Percentiles rank a stretch among this genome's conserved stretches.
Evolutionary conservation across 306 rosid genomes (phyloP).

Genomic region (Canavalia gladiata): DNA sequence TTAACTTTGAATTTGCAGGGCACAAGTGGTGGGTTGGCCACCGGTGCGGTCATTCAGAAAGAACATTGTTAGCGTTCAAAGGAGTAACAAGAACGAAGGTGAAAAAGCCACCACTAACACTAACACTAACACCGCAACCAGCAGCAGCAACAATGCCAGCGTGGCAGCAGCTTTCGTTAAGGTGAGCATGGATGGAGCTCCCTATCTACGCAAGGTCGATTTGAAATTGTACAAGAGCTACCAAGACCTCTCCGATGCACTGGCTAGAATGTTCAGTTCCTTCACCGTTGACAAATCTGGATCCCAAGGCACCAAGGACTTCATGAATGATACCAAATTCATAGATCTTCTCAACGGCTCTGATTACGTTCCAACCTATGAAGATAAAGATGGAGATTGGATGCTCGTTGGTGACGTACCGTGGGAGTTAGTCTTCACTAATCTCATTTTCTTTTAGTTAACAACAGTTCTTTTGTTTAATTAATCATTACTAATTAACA

Average conservation of each 20-base stretch:
- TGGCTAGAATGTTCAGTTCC: conserved; percentile 78
- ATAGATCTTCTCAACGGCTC: conserved; percentile 71
- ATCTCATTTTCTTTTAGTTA: not conserved
- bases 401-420: conserved; percentile 92
- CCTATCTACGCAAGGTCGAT: conserved; percentile 83
- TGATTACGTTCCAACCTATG: conserved; percentile 72
- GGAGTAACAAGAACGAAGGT: conserved; percentile 36
- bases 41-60: conserved; percentile 79
- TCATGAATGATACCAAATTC: conserved; percentile 74
- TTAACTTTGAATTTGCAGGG: conserved; percentile 50
- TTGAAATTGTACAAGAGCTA: conserved; percentile 75
- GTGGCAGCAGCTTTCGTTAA: conserved; percentile 65
- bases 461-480: not conserved
- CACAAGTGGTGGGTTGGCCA: conserved; percentile 93
- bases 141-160: not conserved
- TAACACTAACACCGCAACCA: not conserved
- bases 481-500: not conserved
- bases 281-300: conserved; percentile 71
- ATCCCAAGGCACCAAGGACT: conserved; percentile 73
- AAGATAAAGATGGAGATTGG: conserved; percentile 91
- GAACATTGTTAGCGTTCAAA: conserved; percentile 61
- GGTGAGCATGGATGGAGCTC: conserved; percentile 93
- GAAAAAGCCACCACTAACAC: conserved; percentile 4
- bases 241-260: conserved; percentile 65
- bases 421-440: conserved; percentile 67